Base-by-base conservation (phyloP, 2,329 filamentous ascomycete species). In the Chaetothyriales sp. region DNA sequence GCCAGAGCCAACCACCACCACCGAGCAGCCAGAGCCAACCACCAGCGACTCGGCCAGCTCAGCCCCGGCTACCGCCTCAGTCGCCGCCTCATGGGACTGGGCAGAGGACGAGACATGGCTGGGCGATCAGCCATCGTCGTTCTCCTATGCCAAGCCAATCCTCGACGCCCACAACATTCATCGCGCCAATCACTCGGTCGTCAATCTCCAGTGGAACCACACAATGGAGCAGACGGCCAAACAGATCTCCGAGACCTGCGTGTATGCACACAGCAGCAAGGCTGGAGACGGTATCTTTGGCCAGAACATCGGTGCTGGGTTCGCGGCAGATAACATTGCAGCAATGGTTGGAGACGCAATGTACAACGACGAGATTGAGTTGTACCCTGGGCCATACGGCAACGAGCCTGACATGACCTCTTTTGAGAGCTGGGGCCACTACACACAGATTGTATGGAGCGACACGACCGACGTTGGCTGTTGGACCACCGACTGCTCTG, bases 281-380 rank as follows among this genome's bases (percentile, higher is more conserved):
- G 80, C 73, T n/a, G 70, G 76, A 55, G 73, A 71, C 48, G 79
- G 79, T 50, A 73, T 76, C 44, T 93, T 92, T 63, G 92, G 92
- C 56, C 92, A 98, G 72, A 98, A 96, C 76, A 82, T 96, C 53
- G 90, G 86, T 63, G 81, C 82, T 54, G 73, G 81, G 58, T 74
- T 78, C 53, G 62, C 67, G 1, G 65, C 70, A n/a, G 68, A 66
- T 53, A 76, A 80, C 46, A 73, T 86, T 55, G 78, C 79, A 49
- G 73, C 76, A 56, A 80, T 83, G 59, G 81, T 90, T 64, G 86
- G 81, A 62, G 77, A 90, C 65, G 74, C 83, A 70, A 95, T 92
- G 86, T 95, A 95, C 77, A 86, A 92, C 66, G 78, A 77, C 61
- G 87, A 95, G 68, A 72, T 84, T 60, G 64, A 64, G 56, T 69